phyloP scores from a whole-genome alignment of 2,329 filamentous ascomycete species.

The Hypoxylon sp. region DNA sequence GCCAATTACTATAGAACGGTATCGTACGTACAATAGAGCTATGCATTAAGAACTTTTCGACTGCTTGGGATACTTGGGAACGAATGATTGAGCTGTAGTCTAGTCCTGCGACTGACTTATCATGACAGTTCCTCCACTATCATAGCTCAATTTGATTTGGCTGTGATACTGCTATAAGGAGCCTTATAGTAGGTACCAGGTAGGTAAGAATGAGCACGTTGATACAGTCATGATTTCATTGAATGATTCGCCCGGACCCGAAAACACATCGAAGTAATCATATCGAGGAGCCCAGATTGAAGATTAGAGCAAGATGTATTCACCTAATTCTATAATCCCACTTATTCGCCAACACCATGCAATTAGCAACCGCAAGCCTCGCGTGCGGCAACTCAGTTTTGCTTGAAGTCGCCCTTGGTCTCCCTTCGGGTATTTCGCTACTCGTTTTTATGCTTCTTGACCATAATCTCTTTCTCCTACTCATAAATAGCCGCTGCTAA shows the following conservation, averaged over 20 bases:
- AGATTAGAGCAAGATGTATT: not conserved
- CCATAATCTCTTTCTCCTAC: slow-evolving; percentile 85
- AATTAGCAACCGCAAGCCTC: slow-evolving; percentile 50
- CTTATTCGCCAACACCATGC: not conserved
- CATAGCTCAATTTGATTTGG: not conserved
- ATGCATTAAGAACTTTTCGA: not conserved
- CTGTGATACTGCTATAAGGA: not conserved
- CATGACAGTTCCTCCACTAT: not conserved
- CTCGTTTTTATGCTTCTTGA: slow-evolving; percentile 85
- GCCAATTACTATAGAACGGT: slow-evolving; percentile 20
- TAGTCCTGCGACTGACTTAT: not conserved
- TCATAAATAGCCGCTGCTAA: slow-evolving; percentile 61
- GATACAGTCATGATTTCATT: not conserved
- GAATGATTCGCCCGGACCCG: not conserved
- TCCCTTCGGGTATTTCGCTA: slow-evolving; percentile 81
- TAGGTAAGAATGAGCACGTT: too few relatives aligned
- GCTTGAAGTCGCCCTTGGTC: slow-evolving; percentile 85
- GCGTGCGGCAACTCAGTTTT: slow-evolving; percentile 69
- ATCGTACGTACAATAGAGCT: slow-evolving; percentile 1
- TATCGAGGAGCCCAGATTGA: not conserved
- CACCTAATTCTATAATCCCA: not conserved
- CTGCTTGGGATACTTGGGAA: not conserved
- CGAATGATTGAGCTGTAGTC: not conserved
- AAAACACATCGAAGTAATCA: not conserved
- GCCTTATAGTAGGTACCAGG: too few relatives aligned